Evolutionary conservation across 257 asterid genomes (phyloP), one percentile per base, ranked within the genome.

Genomic region (Primulina eburnea): DNA sequence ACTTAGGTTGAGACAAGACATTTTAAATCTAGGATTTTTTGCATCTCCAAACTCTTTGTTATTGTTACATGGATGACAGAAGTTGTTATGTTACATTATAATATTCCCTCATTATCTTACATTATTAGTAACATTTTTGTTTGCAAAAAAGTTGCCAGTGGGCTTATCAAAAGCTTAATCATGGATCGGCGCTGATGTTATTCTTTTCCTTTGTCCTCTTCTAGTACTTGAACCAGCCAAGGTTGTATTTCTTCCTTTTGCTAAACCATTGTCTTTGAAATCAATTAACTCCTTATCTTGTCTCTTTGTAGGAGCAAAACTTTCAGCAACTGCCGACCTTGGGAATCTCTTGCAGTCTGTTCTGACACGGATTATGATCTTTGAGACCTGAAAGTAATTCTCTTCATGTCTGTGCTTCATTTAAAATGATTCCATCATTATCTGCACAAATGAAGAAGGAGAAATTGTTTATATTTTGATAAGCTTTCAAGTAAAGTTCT

Each of bases 341-440:
- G 90, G 88, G 60, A 73, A 73, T 47, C 73, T 69, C 77, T 78
- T 84, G 64, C 85, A 82, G 9, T 68, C 92, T 81, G 72, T 79
- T 84, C 43, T 83, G 81, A 67, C 65, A 40, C 12, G 67, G 18
- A 43, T 69, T 67, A 8, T 73, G 82, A 73, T 67, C 74, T 73
- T 82, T 86, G 66, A 75, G 68, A 59, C 83, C 80, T 9, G 90
- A 47, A 71, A 70, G 65, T 65, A 75, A 71, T 75, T 79, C 86
- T 63, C 53, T 71, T 77, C 81, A 77, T 60, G 78, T 33, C 75
- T 67, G 85, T 72, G 75, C 80, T 79, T 79, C 85, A 71, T 65
- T 78, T 73, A 85, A 82, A 34, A 89, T 78, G 71, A 82, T 78
- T 29, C 64, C 83, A 30, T 92, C 98, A 67, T 92, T 90, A 40